Base-by-base conservation (phyloP, 2,329 filamentous ascomycete species). In the Dothistroma septosporum region DNA sequence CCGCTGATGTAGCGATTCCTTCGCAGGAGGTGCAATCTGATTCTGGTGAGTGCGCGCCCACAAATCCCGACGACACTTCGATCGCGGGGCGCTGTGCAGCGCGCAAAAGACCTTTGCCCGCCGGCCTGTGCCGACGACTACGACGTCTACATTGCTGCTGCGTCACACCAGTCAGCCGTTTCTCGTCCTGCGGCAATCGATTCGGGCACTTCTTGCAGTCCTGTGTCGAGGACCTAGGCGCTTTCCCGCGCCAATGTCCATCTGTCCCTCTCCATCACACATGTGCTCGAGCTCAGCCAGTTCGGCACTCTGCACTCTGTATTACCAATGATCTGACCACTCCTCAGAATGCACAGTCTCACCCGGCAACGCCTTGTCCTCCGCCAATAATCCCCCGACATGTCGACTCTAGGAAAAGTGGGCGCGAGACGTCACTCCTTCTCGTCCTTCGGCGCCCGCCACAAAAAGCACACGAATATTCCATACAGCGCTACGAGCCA, bases 401-500 rank as follows among this genome's bases (percentile, higher is more conserved):
- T 67, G 65, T 63, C 65, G 33, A 60, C 62, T 52, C 52, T 60
- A 63, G 55, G 55, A 54, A 55, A 61, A 48, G 46, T 24, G 14
- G 61, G 58, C 58, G 57, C 57, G 44, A 66, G 70, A 47, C 69
- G 70, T 61, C 70, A 73, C 63, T 72, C 70, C 10, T 67, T 73
- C 53, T 67, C 69, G 19, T 64, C 68, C 28, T 68, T 71, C 62
- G 67, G 64, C 55, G 57, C 49, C 41, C 59, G 48, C 28, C 57
- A 58, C 44, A 72, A 73, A 62, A 69, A 67, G 55, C 74, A 76
- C 55, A 71, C 68, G 55, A 71, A 66, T 60, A 75, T 80, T 49
- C 78, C 79, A 33, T 71, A 72, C 59, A 75, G 73, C 44, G 66
- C 73, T 3, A 79, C 77, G 49, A 79, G 78, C 50, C 77, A 80